phyloP scores from a whole-genome alignment of 228 moss, liverwort and hornwort genomes.

The Sphagnum fallax region DNA sequence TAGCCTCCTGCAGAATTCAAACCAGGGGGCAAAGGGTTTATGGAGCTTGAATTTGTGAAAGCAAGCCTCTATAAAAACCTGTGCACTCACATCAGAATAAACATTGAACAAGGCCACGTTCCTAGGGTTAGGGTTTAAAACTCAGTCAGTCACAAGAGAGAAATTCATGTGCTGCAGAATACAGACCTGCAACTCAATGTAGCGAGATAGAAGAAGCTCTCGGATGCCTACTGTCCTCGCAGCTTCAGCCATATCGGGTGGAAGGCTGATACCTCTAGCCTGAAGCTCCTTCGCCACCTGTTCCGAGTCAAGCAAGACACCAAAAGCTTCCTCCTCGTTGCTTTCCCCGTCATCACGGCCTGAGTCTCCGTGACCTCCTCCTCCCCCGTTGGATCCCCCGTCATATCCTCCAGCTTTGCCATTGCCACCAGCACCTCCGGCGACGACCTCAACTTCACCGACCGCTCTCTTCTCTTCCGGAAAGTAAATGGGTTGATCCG shows the following conservation, averaged over 20 bases:
- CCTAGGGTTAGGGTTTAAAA: conserved; percentile 3
- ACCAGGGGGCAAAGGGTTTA: not conserved
- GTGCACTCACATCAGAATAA: not conserved
- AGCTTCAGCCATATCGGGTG: conserved; percentile 78
- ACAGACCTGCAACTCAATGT: conserved; percentile 60
- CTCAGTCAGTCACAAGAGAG: not conserved
- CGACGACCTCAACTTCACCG: not conserved
- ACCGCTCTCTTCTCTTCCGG: not conserved
- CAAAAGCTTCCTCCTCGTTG: conserved; percentile 70
- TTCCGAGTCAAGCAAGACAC: conserved; percentile 67
- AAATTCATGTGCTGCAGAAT: not conserved
- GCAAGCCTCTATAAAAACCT: not conserved
- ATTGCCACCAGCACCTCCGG: conserved; percentile 10
- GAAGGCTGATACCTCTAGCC: conserved; percentile 41
- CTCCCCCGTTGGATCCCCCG: conserved; percentile 11
- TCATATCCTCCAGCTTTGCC: conserved; percentile 13
- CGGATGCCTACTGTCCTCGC: conserved; percentile 71
- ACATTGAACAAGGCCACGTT: not conserved
- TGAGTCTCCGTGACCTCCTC: conserved; percentile 20
- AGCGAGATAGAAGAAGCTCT: conserved; percentile 69
- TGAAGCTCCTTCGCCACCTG: conserved; percentile 63
- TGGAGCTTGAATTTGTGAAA: not conserved
- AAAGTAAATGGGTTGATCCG: not conserved
- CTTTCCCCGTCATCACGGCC: conserved; percentile 14
- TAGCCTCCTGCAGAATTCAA: conserved; percentile 20